These are phyloP conservation scores for Nannizziopsis barbatae DNA, from an alignment of 2,329 filamentous ascomycete genomes.

Conservation along the genomic window DNA sequence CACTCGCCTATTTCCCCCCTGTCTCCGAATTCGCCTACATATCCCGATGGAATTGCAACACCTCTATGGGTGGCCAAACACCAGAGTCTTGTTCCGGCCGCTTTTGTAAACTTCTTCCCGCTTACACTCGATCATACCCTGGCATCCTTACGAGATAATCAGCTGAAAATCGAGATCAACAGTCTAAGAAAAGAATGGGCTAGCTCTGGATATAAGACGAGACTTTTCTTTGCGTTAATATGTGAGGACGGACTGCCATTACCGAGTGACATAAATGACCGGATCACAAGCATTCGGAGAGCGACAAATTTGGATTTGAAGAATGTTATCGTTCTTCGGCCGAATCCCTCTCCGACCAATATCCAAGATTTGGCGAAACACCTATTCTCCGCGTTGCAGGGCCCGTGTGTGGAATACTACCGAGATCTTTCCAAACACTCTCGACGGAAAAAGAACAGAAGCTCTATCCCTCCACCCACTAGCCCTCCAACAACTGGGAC, in stretches of 20 bases:
- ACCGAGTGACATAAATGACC: slow-evolving; percentile 54
- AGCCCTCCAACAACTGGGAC: slow-evolving; percentile 72
- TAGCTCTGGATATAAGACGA: slow-evolving; percentile 56
- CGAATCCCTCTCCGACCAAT: slow-evolving; percentile 59
- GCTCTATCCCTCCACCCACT: slow-evolving; percentile 66
- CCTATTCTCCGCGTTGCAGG: slow-evolving; percentile 61
- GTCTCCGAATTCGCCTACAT: slow-evolving; percentile 68
- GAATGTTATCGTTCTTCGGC: slow-evolving; percentile 72
- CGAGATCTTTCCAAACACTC: slow-evolving; percentile 86
- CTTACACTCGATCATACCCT: slow-evolving; percentile 62
- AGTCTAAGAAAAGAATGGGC: slow-evolving; percentile 56
- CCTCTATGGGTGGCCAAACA: slow-evolving; percentile 80
- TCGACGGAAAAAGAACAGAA: slow-evolving; percentile 73
- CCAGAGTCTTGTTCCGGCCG: slow-evolving; percentile 68
- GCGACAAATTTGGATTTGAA: slow-evolving; percentile 73
- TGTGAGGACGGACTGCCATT: slow-evolving; percentile 55
- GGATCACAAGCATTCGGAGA: slow-evolving; percentile 66
- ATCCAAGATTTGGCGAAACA: slow-evolving; percentile 61
- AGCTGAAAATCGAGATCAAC: slow-evolving; percentile 78
- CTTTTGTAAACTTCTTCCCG: slow-evolving; percentile 69
- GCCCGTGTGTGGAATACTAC: slow-evolving; percentile 76
- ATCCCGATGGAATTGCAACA: slow-evolving; percentile 80
- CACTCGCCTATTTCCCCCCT: slow-evolving; percentile 89
- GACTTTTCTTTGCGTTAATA: slow-evolving; percentile 65
- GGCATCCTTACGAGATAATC: slow-evolving; percentile 70